phyloP scores from a whole-genome alignment of 116 monocot species.

The Phalaenopsis hybrid region DNA sequence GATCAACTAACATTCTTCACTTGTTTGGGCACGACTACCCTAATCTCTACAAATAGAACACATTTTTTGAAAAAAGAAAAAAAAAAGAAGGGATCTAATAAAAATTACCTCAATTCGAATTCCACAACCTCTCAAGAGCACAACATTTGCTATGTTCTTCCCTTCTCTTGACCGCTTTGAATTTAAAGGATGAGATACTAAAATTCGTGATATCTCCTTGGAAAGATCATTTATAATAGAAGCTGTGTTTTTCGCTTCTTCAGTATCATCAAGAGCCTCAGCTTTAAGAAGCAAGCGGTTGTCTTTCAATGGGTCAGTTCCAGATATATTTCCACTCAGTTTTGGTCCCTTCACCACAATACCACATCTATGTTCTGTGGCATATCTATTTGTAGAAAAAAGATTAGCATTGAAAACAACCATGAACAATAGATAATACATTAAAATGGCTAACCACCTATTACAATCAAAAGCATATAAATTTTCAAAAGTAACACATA shows the following conservation, averaged over 20 bases:
- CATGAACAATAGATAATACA: not conserved
- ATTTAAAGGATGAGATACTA: conserved; percentile 80
- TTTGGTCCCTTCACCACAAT: conserved; percentile 98
- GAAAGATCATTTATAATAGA: conserved; percentile 88
- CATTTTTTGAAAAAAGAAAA: not conserved
- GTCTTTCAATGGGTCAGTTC: conserved; percentile 96
- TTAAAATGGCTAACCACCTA: not conserved
- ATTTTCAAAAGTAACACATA: not conserved
- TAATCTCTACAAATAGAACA: not conserved
- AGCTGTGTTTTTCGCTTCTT: conserved; percentile 85
- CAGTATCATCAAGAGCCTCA: conserved; percentile 77
- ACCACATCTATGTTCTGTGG: conserved; percentile 97
- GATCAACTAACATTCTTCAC: too few relatives aligned
- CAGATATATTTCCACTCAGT: conserved; percentile 97
- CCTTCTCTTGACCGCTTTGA: conserved; percentile 63
- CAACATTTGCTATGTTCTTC: conserved; percentile 88
- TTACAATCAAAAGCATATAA: not conserved
- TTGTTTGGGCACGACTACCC: not conserved
- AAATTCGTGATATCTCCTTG: conserved; percentile 66
- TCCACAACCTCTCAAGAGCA: conserved; percentile 93
- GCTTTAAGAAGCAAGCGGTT: conserved; percentile 87
- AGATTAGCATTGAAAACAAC: not conserved
- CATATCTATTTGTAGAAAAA: conserved; percentile 56
- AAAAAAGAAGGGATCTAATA: not conserved
- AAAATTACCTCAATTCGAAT: conserved; percentile 88